Evolutionary conservation across 1,284 basidiomycete genomes (phyloP).

Genomic region (Pascua guehoae): DNA sequence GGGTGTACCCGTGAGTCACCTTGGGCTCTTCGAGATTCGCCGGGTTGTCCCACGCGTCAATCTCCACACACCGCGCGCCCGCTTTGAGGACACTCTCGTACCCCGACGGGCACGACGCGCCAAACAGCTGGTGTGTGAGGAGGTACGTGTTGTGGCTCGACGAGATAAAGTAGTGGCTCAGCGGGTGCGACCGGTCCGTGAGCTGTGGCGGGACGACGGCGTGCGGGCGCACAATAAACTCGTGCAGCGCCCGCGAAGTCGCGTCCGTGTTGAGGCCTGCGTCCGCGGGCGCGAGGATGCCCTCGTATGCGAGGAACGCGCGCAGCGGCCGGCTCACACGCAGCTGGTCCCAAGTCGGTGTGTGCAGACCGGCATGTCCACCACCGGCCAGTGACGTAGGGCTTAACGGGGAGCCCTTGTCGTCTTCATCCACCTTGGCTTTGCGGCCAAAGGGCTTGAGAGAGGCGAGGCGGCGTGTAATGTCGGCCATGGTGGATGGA

Average conservation of each 20-base stretch:
- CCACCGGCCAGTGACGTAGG: constrained; percentile 10
- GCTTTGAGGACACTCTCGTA: constrained; percentile 11
- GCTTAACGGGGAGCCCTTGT: constrained; percentile 6
- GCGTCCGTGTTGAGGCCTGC: not conserved
- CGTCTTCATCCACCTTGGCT: constrained; percentile 9
- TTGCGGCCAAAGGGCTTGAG: constrained; percentile 2
- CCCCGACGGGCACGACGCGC: constrained; percentile 9
- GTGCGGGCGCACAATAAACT: constrained; percentile 12
- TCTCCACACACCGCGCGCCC: constrained; percentile 19
- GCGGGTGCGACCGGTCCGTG: constrained; percentile 54
- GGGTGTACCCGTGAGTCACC: constrained; percentile 21
- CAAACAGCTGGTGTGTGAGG: constrained; percentile 54
- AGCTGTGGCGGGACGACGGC: constrained; percentile 5
- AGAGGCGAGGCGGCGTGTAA: not conserved
- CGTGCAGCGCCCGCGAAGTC: constrained; percentile 1
- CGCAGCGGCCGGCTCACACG: constrained; percentile 10
- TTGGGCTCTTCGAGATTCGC: constrained; percentile 14
- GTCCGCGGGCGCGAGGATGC: constrained; percentile 4
- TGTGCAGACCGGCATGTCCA: constrained; percentile 2
- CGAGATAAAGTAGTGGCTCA: constrained; percentile 86
- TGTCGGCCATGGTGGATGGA: not conserved
- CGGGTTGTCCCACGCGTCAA: constrained; percentile 19
- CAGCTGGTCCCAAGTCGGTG: not conserved
- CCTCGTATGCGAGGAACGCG: constrained; percentile 10
- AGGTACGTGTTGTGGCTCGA: constrained; percentile 98